Base-by-base conservation (phyloP, 306 rosid species). In the Quercus mongolica region DNA sequence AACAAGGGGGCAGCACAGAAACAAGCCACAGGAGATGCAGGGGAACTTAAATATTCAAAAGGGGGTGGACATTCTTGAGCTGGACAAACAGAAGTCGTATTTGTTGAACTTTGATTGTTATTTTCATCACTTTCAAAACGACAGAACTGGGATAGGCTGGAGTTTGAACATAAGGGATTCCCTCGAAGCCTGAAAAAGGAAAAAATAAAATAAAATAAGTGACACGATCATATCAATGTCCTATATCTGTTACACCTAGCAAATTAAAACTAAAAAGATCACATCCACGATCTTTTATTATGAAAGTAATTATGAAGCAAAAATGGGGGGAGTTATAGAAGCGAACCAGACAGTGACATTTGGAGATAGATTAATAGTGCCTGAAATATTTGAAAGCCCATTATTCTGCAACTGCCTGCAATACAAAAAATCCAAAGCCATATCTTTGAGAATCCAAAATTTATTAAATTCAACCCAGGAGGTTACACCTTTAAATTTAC, bases 331-430 rank as follows among this genome's bases (percentile, higher is more conserved):
- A 74, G 82, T 87, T 76, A 74, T 75, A 71, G 87, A 89, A 85
- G 28, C 88, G 41, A 82, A 96, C 99, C 88, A 75, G 81, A 96
- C 85, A 5, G 98, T 84, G 86, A 93, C 92, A 81, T 96, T 93
- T 57, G 67, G 83, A 76, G 91, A 97, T 78, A 87, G 73, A 76
- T 23, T 28, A 6, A 56, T 85, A 69, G 77, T 88, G 86, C 94
- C 98, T 35, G 83, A 62, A 83, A 96, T 82, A 79, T 67, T 46
- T 69, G 89, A 57, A 80, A 96, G 73, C 7, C 28, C 1, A 70
- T 96, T 96, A 79, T 93, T 88, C 87, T 89, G 92, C 86, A 96
- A 83, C 61, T 96, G 90, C 90, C 99, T 96, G 86, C 78, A 87
- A 73, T 59, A 79, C 80, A 23, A 65, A 78, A 74, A 59, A 78